Evolutionary conservation across 2,329 filamentous ascomycete species (phyloP).

Genomic region (Pyricularia sp.): DNA sequence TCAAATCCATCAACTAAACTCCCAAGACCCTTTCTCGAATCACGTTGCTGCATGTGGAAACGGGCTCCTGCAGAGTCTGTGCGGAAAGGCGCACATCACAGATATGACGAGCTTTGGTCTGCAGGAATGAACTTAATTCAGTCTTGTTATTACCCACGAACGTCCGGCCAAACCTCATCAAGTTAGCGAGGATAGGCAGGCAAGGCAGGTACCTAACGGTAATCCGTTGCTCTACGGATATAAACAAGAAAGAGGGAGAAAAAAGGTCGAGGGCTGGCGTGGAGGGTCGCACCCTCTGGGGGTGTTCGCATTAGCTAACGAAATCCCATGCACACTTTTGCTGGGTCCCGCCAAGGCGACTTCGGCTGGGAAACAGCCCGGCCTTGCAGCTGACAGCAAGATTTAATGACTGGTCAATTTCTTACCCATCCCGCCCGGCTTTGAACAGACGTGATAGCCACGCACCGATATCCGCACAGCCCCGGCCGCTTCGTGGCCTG

Average conservation of each 20-base stretch:
- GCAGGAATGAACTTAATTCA: neutral
- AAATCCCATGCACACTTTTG: neutral
- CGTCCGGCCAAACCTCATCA: neutral
- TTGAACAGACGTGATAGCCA: neutral
- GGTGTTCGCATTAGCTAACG: neutral
- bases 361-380: neutral
- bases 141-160: neutral
- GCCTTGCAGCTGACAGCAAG: neutral
- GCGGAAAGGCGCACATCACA: neutral
- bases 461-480: no score
- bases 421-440: neutral
- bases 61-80: neutral
- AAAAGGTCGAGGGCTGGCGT: no score
- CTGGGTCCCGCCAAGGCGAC: no score
- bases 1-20: neutral
- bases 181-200: neutral
- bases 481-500: no score
- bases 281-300: no score
- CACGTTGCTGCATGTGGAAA: no score
- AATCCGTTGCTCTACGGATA: neutral
- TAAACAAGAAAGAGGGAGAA: neutral
- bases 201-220: neutral
- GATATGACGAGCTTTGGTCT: neutral
- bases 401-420: neutral
- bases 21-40: neutral